Conservation (phyloP, 1,284 basidiomycete species). For the Sparassis latifolia region DNA sequence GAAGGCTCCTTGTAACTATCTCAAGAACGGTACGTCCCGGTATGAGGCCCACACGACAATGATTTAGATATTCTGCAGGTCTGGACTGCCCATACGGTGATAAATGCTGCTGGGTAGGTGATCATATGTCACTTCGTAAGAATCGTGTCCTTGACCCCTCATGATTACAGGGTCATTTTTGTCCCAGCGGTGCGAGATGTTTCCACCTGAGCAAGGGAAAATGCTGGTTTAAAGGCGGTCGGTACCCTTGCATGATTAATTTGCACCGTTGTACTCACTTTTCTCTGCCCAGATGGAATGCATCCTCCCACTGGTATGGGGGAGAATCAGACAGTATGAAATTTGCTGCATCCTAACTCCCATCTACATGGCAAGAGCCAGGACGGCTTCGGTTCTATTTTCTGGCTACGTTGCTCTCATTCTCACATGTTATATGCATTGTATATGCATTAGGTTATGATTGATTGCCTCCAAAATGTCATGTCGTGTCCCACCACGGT, state of each 20-base stretch:
- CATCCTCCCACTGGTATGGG: constrained; percentile 8
- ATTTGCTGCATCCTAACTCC: no score
- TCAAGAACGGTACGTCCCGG: constrained; percentile 56
- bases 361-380: no score
- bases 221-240: constrained; percentile 80
- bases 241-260: constrained; percentile 17
- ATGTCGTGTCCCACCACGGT: no score
- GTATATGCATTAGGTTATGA: no score
- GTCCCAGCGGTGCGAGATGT: constrained; percentile 65
- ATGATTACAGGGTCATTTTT: constrained; percentile 53
- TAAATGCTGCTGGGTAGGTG: constrained; percentile 54
- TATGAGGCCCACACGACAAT: neutral
- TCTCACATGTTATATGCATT: no score
- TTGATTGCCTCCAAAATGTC: no score
- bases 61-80: constrained; percentile 32
- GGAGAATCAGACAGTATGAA: constrained; percentile 1
- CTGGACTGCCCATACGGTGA: constrained; percentile 64
- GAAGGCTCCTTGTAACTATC: constrained; percentile 75
- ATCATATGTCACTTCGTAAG: neutral
- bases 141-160: neutral
- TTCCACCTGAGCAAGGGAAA: constrained; percentile 45
- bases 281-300: constrained; percentile 15
- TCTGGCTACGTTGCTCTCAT: no score
- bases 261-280: neutral
- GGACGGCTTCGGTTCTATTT: no score